phyloP scores from a whole-genome alignment of 805 yeast genomes.

The Candida ponderosae region DNA sequence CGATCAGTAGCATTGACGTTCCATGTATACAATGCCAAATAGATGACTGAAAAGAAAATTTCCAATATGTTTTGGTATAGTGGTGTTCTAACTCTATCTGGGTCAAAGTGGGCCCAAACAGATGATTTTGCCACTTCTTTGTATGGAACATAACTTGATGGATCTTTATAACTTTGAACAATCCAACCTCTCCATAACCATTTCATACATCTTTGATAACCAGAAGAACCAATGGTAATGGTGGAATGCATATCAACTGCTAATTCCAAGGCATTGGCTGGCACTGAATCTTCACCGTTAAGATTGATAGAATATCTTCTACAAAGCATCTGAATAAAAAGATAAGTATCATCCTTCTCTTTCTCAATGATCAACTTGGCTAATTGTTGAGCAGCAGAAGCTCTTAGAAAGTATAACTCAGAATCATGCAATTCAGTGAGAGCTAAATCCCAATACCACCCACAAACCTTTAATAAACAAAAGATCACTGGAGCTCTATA shows the following conservation, averaged over 20 bases:
- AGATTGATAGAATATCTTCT: conserved; percentile 64
- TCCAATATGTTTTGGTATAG: conserved; percentile 71
- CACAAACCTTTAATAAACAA: conserved; percentile 64
- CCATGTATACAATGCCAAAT: conserved; percentile 51
- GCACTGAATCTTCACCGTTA: conserved; percentile 51
- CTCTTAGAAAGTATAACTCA: conserved; percentile 51
- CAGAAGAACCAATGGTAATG: conserved; percentile 67
- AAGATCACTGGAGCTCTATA: conserved; percentile 66
- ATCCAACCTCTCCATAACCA: conserved; percentile 97
- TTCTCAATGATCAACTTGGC: conserved; percentile 65
- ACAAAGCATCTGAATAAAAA: conserved; percentile 70
- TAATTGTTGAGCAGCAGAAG: conserved; percentile 63
- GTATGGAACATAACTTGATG: conserved; percentile 60
- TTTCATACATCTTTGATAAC: conserved; percentile 77
- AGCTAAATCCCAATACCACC: conserved; percentile 66
- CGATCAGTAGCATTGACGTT: conserved; percentile 50
- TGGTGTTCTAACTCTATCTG: conserved; percentile 81
- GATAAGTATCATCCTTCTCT: conserved; percentile 43
- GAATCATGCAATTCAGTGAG: conserved; percentile 58
- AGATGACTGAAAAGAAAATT: conserved; percentile 57
- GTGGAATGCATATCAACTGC: conserved; percentile 84
- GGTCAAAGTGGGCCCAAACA: conserved; percentile 61
- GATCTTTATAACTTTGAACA: conserved; percentile 62
- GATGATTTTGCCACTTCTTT: conserved; percentile 48
- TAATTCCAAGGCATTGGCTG: conserved; percentile 71